These are phyloP conservation scores for Penicillium sp. DNA, from an alignment of 2,329 filamentous ascomycete species.

Conservation along the genomic window DNA sequence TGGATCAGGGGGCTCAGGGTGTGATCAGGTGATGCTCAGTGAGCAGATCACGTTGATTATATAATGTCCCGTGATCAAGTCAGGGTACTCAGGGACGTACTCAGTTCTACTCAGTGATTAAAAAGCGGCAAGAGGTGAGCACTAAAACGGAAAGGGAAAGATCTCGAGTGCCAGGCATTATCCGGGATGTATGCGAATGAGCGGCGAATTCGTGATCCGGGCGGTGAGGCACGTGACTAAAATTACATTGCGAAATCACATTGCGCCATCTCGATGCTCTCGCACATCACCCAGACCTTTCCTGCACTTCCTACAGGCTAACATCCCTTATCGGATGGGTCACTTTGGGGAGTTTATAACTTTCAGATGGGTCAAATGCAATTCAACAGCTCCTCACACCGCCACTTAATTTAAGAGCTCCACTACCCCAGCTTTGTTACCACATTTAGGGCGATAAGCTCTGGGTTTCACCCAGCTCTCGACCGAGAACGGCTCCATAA, in stretches of 20 bases:
- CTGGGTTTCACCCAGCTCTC: background rate
- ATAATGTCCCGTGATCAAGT: too few relatives aligned
- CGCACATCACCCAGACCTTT: constrained; percentile 12
- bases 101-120: too few relatives aligned
- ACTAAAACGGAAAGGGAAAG: too few relatives aligned
- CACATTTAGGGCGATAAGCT: background rate
- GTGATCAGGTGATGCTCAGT: too few relatives aligned
- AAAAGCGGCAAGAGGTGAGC: too few relatives aligned
- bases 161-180: too few relatives aligned
- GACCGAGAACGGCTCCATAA: background rate
- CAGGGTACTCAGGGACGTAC: too few relatives aligned
- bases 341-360: background rate
- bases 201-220: constrained; percentile 6
- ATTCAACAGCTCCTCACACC: background rate
- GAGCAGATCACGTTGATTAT: too few relatives aligned
- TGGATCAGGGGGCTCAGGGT: background rate
- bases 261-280: constrained; percentile 20
- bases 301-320: constrained; percentile 3
- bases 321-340: constrained; percentile 12
- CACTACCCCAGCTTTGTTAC: background rate
- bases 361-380: background rate
- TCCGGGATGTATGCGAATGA: too few relatives aligned
- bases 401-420: background rate
- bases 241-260: constrained; percentile 21
- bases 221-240: constrained; percentile 20